Evolutionary conservation across 305 asterid genomes (phyloP).

Genomic region (Andrographis paniculata): DNA sequence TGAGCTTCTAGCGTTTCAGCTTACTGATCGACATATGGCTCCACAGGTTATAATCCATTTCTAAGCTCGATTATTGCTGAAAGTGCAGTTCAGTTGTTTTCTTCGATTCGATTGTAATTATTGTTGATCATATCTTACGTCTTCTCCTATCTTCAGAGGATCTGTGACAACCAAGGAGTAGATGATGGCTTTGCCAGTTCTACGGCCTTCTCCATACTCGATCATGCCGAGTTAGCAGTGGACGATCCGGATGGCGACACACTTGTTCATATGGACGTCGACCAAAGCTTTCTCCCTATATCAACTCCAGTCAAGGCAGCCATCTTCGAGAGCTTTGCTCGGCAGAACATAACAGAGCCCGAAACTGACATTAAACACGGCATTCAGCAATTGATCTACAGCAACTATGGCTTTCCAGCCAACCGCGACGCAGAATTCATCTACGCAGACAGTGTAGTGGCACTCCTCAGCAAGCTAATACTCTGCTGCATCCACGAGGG

Average conservation of each 20-base stretch:
- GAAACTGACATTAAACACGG: slow-evolving; percentile 70
- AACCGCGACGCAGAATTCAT: slow-evolving; percentile 50
- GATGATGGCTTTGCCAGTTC: slow-evolving; percentile 53
- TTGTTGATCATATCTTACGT: too few relatives aligned
- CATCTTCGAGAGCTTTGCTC: slow-evolving; percentile 90
- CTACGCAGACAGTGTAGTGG: slow-evolving; percentile 61
- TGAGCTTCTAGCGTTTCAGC: slow-evolving; percentile 96
- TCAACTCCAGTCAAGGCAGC: slow-evolving; percentile 85
- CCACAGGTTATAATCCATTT: slow-evolving; percentile 48
- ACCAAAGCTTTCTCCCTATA: slow-evolving; percentile 90
- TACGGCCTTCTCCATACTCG: slow-evolving; percentile 52
- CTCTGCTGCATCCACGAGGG: slow-evolving; percentile 86
- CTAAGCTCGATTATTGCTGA: too few relatives aligned
- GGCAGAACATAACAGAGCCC: slow-evolving; percentile 80
- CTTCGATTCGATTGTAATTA: too few relatives aligned
- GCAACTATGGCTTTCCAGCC: slow-evolving; percentile 54
- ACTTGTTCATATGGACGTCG: slow-evolving; percentile 85
- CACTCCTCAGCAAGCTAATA: slow-evolving; percentile 76
- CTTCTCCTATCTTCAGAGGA: slow-evolving; percentile 40
- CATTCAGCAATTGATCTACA: slow-evolving; percentile 45
- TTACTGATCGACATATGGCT: slow-evolving; percentile 83
- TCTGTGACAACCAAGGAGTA: slow-evolving; percentile 38
- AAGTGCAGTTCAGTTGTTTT: too few relatives aligned
- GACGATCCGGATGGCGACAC: slow-evolving; percentile 50
- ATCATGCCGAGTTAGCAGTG: slow-evolving; percentile 64